These are phyloP conservation scores for Diddensiella caesifluorescens DNA, from an alignment of 805 yeast genomes.

Conservation along the genomic window DNA sequence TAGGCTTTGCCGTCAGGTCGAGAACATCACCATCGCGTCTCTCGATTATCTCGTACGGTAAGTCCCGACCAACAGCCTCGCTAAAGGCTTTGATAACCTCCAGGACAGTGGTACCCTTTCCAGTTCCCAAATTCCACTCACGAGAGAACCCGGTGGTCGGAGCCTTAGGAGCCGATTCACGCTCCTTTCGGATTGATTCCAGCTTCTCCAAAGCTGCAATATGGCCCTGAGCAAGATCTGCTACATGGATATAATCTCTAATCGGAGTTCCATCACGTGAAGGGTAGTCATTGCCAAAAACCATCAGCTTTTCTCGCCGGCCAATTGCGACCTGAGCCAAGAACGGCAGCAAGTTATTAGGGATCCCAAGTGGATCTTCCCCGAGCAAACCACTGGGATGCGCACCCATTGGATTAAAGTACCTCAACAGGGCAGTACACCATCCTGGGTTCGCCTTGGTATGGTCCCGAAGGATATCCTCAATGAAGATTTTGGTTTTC, in stretches of 20 bases:
- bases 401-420: conserved; percentile 83
- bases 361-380: conserved; percentile 74
- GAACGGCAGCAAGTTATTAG: conserved; percentile 70
- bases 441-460: conserved; percentile 36
- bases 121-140: conserved; percentile 83
- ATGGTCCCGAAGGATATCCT: conserved; percentile 53
- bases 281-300: conserved; percentile 68
- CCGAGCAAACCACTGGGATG: conserved; percentile 78
- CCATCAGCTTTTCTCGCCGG: conserved; percentile 56
- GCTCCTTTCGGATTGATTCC: conserved; percentile 24
- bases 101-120: conserved; percentile 71
- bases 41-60: conserved; percentile 60
- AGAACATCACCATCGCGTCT: conserved; percentile 76
- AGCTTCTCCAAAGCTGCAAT: conserved; percentile 63
- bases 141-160: conserved; percentile 47
- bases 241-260: conserved; percentile 75
- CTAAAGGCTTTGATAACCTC: conserved; percentile 64
- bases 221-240: conserved; percentile 75
- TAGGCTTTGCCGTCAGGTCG: conserved; percentile 65
- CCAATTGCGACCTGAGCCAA: conserved; percentile 76
- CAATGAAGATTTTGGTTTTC: conserved; percentile 61
- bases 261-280: conserved; percentile 77
- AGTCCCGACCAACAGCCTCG: conserved; percentile 54
- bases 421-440: conserved; percentile 57
- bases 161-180: conserved; percentile 18